Evolutionary conservation across 1,284 basidiomycete genomes (phyloP).

Genomic region (Trametes hirsuta): DNA sequence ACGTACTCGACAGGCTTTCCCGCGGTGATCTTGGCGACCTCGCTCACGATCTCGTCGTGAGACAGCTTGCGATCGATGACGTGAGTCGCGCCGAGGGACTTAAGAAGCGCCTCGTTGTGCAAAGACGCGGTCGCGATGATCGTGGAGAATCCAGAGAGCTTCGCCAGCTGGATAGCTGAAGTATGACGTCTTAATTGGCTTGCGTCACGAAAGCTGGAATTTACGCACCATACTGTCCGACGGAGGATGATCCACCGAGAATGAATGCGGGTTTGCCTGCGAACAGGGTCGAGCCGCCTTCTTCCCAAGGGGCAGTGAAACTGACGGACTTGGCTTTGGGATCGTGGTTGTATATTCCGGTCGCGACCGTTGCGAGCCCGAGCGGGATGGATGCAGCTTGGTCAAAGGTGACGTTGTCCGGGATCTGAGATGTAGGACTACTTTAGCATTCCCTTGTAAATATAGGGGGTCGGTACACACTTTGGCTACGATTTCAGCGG

Average conservation of each 20-base stretch:
- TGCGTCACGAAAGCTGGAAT: not conserved
- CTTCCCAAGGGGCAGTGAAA: conserved; percentile 30
- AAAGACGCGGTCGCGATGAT: conserved; percentile 41
- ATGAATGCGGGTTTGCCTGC: conserved; percentile 36
- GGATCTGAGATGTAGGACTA: conserved; percentile 26
- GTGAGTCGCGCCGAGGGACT: conserved; percentile 41
- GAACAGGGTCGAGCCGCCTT: conserved; percentile 28
- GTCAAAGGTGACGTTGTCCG: conserved; percentile 33
- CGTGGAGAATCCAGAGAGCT: conserved; percentile 38
- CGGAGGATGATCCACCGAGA: conserved; percentile 40
- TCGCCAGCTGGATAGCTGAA: conserved; percentile 38
- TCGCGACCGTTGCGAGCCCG: conserved; percentile 31
- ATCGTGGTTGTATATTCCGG: conserved; percentile 32
- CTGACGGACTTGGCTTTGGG: conserved; percentile 17
- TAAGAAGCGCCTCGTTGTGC: conserved; percentile 36
- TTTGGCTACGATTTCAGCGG: conserved; percentile 35
- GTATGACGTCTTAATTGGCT: not conserved
- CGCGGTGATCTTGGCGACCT: conserved; percentile 22
- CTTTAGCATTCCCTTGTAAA: not conserved
- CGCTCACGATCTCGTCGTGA: conserved; percentile 19
- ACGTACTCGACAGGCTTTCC: conserved; percentile 25
- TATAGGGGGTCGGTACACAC: conserved; percentile 14
- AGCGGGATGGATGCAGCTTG: conserved; percentile 37
- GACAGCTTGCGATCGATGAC: conserved; percentile 36
- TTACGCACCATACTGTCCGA: conserved; percentile 39